Base-by-base conservation (phyloP, 805 yeast genomes). In the Priceomyces medius region DNA sequence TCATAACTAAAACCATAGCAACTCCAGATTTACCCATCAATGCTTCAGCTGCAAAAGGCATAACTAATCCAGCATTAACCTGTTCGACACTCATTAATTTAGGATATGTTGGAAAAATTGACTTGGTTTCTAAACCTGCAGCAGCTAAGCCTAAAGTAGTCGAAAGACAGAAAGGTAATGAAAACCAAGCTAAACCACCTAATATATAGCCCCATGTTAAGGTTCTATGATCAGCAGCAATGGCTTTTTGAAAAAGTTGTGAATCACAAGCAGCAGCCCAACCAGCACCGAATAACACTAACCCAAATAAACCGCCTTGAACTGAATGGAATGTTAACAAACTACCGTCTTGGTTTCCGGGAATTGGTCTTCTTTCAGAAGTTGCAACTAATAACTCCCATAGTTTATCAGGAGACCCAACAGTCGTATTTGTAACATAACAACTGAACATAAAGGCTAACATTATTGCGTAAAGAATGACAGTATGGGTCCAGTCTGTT, bases 61-160 rank as follows among this genome's bases (percentile, higher is more conserved):
- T 48, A 3, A 55, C 56, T 27, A 58, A 39, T 4, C 61, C 63
- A 31, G 54, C 48, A 21, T 47, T 43, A 12, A 55, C 41, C 34
- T 58, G 58, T 6, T 32, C 36, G 10, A 26, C 41, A 7, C 54
- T 41, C 23, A 58, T 45, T n/a, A 13, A 31, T 10, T 21, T 29
- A 4, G 41, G 41, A 13, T 38, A 38, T 6, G 41, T 31, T 3
- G 51, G 49, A 43, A 54, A 56, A 14, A 49, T 54, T 5, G 61
- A 53, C 24, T 53, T 46, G 10, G 21, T 49, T 12, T 51, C 37
- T 31, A 60, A 46, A 7, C 64, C 65, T 46, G 60, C 50, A 33
- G 70, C 64, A 4, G 78, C 73, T 40, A 71, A 52, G 5, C 76
- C 76, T 46, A 52, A 48, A 4, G 68, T 44, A 27, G 50, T 42